phyloP scores from a whole-genome alignment of 2,329 filamentous ascomycete genomes.

The Ophiocordyceps australis region DNA sequence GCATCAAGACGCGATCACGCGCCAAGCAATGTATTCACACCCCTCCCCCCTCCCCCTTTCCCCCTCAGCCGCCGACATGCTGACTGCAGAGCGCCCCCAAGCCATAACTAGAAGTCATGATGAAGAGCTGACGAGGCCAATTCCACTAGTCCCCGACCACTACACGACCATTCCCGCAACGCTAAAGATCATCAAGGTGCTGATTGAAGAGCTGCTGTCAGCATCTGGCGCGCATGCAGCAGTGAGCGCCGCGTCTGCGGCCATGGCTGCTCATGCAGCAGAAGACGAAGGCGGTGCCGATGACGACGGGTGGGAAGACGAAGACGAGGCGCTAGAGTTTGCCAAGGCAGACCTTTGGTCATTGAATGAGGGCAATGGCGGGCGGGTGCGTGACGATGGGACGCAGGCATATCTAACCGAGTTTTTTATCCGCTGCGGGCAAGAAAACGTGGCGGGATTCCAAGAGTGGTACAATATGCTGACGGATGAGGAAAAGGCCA shows the following conservation, averaged over 20 bases:
- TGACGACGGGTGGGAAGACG: conserved; percentile 80
- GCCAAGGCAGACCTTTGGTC: conserved; percentile 69
- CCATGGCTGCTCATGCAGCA: conserved; percentile 28
- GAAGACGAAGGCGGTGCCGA: conserved; percentile 47
- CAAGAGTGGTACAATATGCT: conserved; percentile 37
- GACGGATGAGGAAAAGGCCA: conserved; percentile 34
- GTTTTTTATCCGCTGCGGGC: conserved; percentile 51
- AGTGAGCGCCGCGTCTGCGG: conserved; percentile 43
- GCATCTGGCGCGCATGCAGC: conserved; percentile 50
- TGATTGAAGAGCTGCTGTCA: conserved; percentile 78
- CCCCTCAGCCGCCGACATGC: no score
- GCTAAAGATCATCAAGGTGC: conserved; percentile 89
- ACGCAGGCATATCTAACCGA: conserved; percentile 70
- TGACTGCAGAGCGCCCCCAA: no score
- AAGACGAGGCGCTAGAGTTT: conserved; percentile 62
- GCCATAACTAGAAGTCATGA: no score
- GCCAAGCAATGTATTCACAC: conserved; percentile 68
- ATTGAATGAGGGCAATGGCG: conserved; percentile 40
- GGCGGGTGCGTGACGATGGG: conserved; percentile 68
- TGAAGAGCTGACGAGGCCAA: no score
- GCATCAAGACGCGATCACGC: conserved; percentile 88
- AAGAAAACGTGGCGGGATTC: conserved; percentile 37
- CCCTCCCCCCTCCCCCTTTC: no score
- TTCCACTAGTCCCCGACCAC: conserved; percentile 57
- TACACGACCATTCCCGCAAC: conserved; percentile 77